These are phyloP conservation scores for Echites panduratus DNA, from an alignment of 257 asterid genomes.

Conservation along the genomic window DNA sequence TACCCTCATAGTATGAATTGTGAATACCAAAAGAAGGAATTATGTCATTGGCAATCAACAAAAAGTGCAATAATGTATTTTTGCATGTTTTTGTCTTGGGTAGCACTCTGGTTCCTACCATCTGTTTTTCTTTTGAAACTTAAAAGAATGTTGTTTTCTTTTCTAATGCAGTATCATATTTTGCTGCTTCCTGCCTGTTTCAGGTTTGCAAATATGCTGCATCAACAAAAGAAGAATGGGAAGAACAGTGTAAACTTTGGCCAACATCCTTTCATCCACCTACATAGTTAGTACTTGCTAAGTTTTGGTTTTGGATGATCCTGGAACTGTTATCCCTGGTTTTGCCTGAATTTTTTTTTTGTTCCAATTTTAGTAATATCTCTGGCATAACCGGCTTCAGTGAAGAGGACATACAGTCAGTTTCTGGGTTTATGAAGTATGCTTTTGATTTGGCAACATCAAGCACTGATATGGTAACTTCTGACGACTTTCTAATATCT, in stretches of 20 bases:
- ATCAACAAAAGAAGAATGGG: conserved; percentile 89
- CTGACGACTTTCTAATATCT: conserved; percentile 2
- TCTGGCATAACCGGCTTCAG: conserved; percentile 86
- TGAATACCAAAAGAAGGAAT: background rate
- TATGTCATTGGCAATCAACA: background rate
- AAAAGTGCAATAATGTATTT: background rate
- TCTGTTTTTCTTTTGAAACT: background rate
- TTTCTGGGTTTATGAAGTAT: conserved; percentile 58
- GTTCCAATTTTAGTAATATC: conserved; percentile 54
- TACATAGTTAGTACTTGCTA: conserved; percentile 51
- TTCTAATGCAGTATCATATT: background rate
- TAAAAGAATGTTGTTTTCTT: background rate
- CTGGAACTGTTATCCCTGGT: background rate
- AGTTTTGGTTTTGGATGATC: background rate
- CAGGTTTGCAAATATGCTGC: conserved; percentile 89
- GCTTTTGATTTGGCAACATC: conserved; percentile 63
- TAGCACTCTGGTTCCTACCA: background rate
- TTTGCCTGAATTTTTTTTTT: conserved; percentile 11
- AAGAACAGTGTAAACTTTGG: conserved; percentile 92
- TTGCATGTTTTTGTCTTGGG: background rate
- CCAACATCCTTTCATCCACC: conserved; percentile 97
- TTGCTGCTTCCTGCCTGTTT: conserved; percentile 11
- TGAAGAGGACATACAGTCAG: conserved; percentile 53
- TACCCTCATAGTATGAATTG: background rate
- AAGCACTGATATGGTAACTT: conserved; percentile 41